A percentile compares a stretch with the other conserved stretches of the same genome.
Conservation (phyloP, 2,329 filamentous ascomycete species). For the Exophiala spinifera region DNA sequence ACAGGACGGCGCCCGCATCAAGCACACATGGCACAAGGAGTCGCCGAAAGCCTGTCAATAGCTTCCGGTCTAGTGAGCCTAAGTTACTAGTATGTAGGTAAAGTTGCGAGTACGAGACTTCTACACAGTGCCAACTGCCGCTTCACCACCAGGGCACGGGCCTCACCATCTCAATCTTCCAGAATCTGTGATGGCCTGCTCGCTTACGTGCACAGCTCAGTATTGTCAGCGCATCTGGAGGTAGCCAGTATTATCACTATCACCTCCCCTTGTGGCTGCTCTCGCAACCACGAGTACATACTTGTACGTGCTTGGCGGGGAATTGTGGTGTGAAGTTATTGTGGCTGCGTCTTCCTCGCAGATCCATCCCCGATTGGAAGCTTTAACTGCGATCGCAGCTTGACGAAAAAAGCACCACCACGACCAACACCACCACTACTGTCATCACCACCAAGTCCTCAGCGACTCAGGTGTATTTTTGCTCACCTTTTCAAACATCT, state of each 20-base stretch:
- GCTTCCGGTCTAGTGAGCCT: neutral
- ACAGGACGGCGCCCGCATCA: neutral
- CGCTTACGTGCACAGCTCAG: neutral
- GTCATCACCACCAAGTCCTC: neutral
- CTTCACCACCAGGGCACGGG: neutral
- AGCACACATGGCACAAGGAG: neutral
- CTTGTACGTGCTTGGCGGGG: neutral
- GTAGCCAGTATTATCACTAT: too few species aligned
- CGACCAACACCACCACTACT: too few species aligned
- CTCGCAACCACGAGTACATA: neutral
- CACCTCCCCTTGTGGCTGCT: too few species aligned
- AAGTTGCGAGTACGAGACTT: too few species aligned
- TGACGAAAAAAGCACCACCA: neutral
- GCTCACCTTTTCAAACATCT: neutral
- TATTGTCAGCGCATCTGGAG: neutral
- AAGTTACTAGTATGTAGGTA: neutral
- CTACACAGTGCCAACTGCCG: constrained; percentile 1
- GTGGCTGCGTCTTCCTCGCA: neutral
- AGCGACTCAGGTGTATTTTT: neutral
- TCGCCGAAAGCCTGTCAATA: too few species aligned
- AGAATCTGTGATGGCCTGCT: neutral
- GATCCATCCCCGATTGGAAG: constrained; percentile 1
- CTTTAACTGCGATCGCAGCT: neutral
- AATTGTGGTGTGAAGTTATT: neutral
- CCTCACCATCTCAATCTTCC: neutral